Evolutionary conservation across 441 rosid genomes (phyloP), one percentile per base, ranked within the genome.

Genomic region (Erodium moschatum): DNA sequence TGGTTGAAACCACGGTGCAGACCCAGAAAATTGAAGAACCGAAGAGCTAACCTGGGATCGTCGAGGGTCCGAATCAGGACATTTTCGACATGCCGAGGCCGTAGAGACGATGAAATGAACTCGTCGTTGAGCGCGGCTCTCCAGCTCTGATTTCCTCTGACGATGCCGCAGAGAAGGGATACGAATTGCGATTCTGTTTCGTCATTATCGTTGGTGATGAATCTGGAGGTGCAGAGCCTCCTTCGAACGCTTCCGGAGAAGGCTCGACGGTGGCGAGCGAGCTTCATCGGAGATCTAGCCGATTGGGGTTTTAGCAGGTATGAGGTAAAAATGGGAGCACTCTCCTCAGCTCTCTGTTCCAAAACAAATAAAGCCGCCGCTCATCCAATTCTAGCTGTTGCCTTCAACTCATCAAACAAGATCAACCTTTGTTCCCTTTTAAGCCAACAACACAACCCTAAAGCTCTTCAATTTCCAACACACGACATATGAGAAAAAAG

Each of bases 11-110:
- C 79, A 66, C 71, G 77, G 77, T 92, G 97, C 77, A 92, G 72
- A 31, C 91, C 98, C 6, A 93, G 79, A 78, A 86, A 93, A 75
- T 93, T 93, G 79, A 93, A 93, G 79, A 90, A 90, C 72, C 94
- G 75, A 31, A 89, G 76, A 72, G 91, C 89, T 31, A 93, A 80
- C 85, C 80, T 83, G 69, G 91, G 79, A 75, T 90, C 91, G 67
- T 87, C 91, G 0, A 89, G 74, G 68, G 85, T 82, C 46, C 74
- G 83, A 67, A 84, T 69, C 70, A 90, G 73, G 66, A 90, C 73
- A 67, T 76, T 70, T 77, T 93, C 98, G 6, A 93, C 84, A 46
- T 87, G 97, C 64, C 19, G 67, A n/a, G 86, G 78, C 71, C 77
- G 79, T 42, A 93, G 69, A 2, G 74, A 67, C 20, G 67, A 56